Evolutionary conservation across 192 early-diverging fungal genomes (phyloP), one percentile per base, ranked within the genome.

Genomic region (Chytriomyces hyalinus): DNA sequence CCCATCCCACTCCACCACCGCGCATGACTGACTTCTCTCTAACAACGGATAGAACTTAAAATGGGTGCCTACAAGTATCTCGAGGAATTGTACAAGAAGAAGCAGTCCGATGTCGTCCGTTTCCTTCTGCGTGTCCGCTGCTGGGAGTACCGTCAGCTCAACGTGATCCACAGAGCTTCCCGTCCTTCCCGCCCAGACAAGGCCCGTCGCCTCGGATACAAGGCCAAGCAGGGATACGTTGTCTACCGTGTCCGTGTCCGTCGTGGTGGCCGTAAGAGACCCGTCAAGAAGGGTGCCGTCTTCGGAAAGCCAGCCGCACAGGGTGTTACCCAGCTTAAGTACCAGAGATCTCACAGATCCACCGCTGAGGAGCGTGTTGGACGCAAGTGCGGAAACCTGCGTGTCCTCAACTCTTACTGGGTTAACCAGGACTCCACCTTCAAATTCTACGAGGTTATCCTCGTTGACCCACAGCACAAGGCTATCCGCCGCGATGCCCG

Each of bases 331-430:
- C 92, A 97, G 89, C 94, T 99, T 86, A 99, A 99, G 92, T 96
- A 93, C 91, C 95, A 98, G 87, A 93, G 95, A 80, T 94, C 97
- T 63, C 91, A 94, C 84, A 93, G 92, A 76, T 86, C 94, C 67
- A 95, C 93, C 74, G 97, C 96, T 78, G 97, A 99, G 89, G 94
- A 97, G 90, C 96, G 97, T 89, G 95, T 97, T 74, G 97, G 95
- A 80, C 92, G 94, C 86, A 94, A 91, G 87, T 99, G 97, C 90
- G 90, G 87, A 76, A 98, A 98, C 92, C 89, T 99, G 85, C 94
- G 97, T 78, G 96, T 99, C 72, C 89, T 99, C 75, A 99, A 97
- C 95, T 97, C 95, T 70, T 99, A 99, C 94, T 99, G 97, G 97
- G 92, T 99, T 73, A 99, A 99, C 93, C 81, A 96, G 91, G 97